A percentile compares a stretch with the other conserved stretches of the same genome.
phyloP scores from a whole-genome alignment of 768 basidiomycete species.

The Hydnum rufescens region DNA sequence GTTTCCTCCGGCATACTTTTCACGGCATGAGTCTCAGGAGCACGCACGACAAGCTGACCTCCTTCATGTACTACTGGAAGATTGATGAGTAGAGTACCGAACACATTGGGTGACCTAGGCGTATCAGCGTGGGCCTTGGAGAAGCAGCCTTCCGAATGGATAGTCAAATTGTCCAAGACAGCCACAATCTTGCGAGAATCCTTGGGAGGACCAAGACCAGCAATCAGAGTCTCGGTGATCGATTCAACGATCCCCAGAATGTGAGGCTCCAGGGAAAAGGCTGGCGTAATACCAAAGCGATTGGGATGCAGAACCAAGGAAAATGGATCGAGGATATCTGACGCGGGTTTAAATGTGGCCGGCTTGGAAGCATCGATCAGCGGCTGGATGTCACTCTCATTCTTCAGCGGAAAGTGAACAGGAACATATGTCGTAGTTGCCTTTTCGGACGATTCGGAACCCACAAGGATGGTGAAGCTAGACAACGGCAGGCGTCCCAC shows the following conservation, averaged over 20 bases:
- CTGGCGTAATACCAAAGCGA: conserved; percentile 1
- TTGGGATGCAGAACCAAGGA: conserved; percentile 1
- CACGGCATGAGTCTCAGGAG: conserved; percentile 12
- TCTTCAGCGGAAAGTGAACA: background rate
- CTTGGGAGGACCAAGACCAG: background rate
- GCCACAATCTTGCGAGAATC: background rate
- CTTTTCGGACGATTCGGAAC: too few species aligned
- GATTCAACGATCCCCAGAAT: background rate
- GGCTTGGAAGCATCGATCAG: background rate
- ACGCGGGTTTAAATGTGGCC: conserved; percentile 1
- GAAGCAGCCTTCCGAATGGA: conserved; percentile 8
- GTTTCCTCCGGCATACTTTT: background rate
- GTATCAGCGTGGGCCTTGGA: background rate
- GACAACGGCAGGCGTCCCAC: too few species aligned
- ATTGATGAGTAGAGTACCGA: background rate
- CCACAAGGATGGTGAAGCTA: too few species aligned
- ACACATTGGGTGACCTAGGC: background rate
- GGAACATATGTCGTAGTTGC: too few species aligned
- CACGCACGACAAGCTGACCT: conserved; percentile 17
- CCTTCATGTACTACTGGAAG: background rate
- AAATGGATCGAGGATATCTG: conserved; percentile 2
- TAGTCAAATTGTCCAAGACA: conserved; percentile 6
- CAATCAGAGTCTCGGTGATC: background rate
- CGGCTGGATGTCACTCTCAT: background rate
- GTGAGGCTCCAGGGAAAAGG: background rate